Percentiles rank a stretch among this genome's conserved stretches.
Evolutionary conservation across 1,284 basidiomycete genomes (phyloP).

Genomic region (Caloboletus firmus): DNA sequence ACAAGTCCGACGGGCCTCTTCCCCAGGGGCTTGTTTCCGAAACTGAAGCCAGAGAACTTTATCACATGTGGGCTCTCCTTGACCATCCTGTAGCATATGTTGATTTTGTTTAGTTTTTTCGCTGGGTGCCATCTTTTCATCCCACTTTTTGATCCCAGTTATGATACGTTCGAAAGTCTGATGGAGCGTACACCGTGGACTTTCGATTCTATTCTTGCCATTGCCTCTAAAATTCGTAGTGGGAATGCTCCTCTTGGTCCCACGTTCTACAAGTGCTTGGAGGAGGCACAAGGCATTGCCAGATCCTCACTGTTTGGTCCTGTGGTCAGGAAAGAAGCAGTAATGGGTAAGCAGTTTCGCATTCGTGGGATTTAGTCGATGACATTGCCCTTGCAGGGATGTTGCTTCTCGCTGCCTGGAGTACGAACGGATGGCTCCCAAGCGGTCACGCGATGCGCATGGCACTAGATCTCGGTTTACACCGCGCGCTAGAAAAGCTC

Average conservation of each 20-base stretch:
- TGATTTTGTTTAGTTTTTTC: slow-evolving; percentile 73
- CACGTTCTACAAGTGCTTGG: slow-evolving; percentile 87
- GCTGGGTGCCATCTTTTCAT: slow-evolving; percentile 94
- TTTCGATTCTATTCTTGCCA: slow-evolving; percentile 86
- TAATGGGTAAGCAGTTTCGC: slow-evolving; percentile 63
- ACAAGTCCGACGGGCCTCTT: slow-evolving; percentile 1
- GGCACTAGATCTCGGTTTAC: slow-evolving; percentile 90
- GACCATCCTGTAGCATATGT: slow-evolving; percentile 5
- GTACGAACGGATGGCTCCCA: slow-evolving; percentile 91
- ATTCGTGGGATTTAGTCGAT: slow-evolving; percentile 3
- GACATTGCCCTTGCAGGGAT: slow-evolving; percentile 55
- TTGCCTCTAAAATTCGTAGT: slow-evolving; percentile 87
- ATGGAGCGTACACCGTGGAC: slow-evolving; percentile 92
- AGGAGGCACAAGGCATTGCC: slow-evolving; percentile 93
- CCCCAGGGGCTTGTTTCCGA: slow-evolving; percentile 73
- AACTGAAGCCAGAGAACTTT: slow-evolving; percentile 75
- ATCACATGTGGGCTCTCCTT: slow-evolving; percentile 63
- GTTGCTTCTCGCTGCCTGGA: slow-evolving; percentile 89
- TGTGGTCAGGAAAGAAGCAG: slow-evolving; percentile 89
- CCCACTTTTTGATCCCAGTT: slow-evolving; percentile 85
- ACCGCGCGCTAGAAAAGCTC: slow-evolving; percentile 88
- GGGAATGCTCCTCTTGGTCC: slow-evolving; percentile 82
- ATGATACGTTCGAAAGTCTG: slow-evolving; percentile 88
- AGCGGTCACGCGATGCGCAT: slow-evolving; percentile 92
- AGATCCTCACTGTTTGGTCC: slow-evolving; percentile 90